Conservation (phyloP, 257 asterid genomes). For the Solanum chmielewskii region DNA sequence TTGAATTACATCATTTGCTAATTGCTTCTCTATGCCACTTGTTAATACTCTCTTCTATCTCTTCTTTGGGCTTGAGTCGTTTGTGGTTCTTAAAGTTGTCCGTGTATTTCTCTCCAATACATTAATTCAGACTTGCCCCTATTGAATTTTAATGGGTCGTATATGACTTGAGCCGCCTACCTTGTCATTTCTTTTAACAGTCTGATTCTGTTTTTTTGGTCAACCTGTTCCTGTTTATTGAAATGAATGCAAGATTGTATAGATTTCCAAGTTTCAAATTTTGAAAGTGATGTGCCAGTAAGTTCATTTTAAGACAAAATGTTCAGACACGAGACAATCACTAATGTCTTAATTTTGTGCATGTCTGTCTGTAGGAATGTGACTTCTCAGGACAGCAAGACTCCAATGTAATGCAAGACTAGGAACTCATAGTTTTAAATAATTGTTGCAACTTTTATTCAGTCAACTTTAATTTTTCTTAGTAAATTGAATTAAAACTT, state of each 20-base stretch:
- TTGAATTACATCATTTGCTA: conserved; percentile 10
- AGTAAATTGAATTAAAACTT: neutral
- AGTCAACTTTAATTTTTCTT: neutral
- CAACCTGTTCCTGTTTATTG: neutral
- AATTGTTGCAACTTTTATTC: neutral
- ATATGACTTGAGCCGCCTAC: neutral
- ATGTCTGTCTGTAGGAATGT: neutral
- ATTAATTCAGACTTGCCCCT: neutral
- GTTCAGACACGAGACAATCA: neutral
- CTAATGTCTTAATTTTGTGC: neutral
- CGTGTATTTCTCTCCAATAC: too few relatives aligned
- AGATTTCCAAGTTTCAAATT: neutral
- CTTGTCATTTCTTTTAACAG: neutral
- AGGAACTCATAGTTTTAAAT: neutral
- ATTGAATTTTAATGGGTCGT: neutral
- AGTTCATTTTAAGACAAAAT: neutral
- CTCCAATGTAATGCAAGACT: neutral
- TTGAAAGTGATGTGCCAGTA: neutral
- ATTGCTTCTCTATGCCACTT: conserved; percentile 16
- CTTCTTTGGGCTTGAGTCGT: neutral
- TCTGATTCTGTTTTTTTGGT: neutral
- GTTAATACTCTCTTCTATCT: neutral
- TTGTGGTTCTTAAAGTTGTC: neutral
- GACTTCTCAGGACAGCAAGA: neutral
- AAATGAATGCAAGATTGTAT: neutral